Conservation (phyloP, 1,284 basidiomycete genomes). For the Coniferiporia weirii region DNA sequence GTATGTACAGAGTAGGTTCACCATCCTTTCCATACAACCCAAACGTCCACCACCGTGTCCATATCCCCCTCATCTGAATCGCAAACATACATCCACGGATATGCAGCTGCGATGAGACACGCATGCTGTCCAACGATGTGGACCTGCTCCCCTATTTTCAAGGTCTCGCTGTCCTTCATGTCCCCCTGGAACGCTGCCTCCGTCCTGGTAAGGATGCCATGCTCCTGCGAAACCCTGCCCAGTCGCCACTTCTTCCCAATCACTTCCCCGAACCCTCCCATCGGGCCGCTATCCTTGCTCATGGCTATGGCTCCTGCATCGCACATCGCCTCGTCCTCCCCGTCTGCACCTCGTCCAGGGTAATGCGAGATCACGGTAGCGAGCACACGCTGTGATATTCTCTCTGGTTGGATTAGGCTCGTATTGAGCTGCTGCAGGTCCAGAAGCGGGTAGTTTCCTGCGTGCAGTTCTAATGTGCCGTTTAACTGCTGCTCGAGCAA, state of each 20-base stretch:
- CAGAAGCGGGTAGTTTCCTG: conserved; percentile 80
- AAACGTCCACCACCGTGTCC: conserved; percentile 70
- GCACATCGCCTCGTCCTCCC: conserved; percentile 69
- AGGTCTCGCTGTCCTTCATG: conserved; percentile 24
- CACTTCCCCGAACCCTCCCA: conserved; percentile 67
- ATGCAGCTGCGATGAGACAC: conserved; percentile 71
- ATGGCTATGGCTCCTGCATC: conserved; percentile 82
- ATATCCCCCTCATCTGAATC: conserved; percentile 49
- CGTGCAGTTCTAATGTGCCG: conserved; percentile 69
- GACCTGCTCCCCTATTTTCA: conserved; percentile 58
- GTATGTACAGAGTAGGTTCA: conserved; percentile 29
- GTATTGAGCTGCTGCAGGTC: conserved; percentile 84
- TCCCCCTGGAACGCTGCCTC: conserved; percentile 11
- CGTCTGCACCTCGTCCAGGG: conserved; percentile 55
- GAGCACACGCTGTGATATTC: conserved; percentile 66
- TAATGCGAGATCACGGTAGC: conserved; percentile 76
- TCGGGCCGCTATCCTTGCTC: conserved; percentile 78
- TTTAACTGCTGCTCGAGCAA: conserved; percentile 45
- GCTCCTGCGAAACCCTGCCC: conserved; percentile 74
- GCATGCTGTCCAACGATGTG: conserved; percentile 73
- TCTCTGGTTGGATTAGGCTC: conserved; percentile 47
- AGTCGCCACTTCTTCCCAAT: conserved; percentile 68
- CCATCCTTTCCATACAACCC: conserved; percentile 92
- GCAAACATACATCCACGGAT: conserved; percentile 71
- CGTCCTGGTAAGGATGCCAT: conserved; percentile 57